Evolutionary conservation across 2,329 filamentous ascomycete species (phyloP).

Genomic region (Aspergillus persii): DNA sequence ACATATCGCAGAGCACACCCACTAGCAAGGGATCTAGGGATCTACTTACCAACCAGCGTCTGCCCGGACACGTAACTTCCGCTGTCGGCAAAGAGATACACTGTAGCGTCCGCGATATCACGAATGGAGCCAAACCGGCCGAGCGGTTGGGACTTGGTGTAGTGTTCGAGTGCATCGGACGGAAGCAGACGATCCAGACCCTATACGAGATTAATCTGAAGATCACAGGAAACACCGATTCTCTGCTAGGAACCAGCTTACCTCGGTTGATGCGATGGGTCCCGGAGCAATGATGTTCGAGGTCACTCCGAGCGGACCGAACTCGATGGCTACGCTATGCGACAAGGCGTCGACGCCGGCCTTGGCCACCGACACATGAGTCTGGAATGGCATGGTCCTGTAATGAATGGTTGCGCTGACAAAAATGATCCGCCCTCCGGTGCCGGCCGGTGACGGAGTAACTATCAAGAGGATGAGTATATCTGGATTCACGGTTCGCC

Average conservation of each 20-base stretch:
- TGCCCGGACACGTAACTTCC: constrained; percentile 85
- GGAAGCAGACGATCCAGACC: constrained; percentile 65
- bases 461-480: constrained; percentile 19
- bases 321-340: constrained; percentile 77
- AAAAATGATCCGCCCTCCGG: constrained; percentile 82
- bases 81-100: constrained; percentile 82
- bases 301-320: constrained; percentile 80
- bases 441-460: constrained; percentile 48
- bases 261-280: constrained; percentile 78
- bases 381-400: constrained; percentile 78
- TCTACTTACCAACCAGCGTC: constrained; percentile 61
- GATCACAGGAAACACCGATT: background rate
- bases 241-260: constrained; percentile 12
- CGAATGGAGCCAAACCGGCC: constrained; percentile 76
- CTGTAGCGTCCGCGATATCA: constrained; percentile 89
- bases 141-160: constrained; percentile 60
- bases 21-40: background rate
- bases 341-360: constrained; percentile 85
- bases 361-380: constrained; percentile 89
- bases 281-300: constrained; percentile 89
- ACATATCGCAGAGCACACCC: background rate
- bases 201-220: constrained; percentile 19
- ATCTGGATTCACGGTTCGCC: background rate
- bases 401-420: constrained; percentile 91
- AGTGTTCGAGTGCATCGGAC: constrained; percentile 49